Conservation (phyloP, 2,329 filamentous ascomycete genomes). For the Scytalidium lignicola region DNA sequence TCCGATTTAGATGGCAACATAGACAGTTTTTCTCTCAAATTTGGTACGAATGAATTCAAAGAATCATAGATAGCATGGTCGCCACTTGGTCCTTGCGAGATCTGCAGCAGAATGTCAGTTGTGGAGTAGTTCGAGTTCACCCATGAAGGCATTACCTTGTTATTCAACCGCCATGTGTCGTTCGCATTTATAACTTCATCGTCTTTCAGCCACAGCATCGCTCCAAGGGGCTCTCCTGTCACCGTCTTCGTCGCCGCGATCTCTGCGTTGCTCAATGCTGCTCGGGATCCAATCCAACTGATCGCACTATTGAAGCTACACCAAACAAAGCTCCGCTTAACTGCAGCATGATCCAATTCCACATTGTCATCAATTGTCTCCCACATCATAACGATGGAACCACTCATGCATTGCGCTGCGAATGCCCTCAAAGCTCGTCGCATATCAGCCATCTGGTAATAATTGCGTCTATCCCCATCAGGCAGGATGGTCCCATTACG, state of each 20-base stretch:
- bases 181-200: conserved; percentile 23
- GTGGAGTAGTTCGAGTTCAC: too few species aligned
- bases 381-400: conserved; percentile 23
- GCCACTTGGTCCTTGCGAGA: too few species aligned
- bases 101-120: too few species aligned
- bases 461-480: conserved; percentile 37
- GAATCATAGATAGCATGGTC: too few species aligned
- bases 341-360: conserved; percentile 21
- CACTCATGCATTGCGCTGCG: conserved; percentile 21
- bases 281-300: conserved; percentile 21
- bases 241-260: conserved; percentile 4
- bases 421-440: conserved; percentile 20
- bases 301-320: conserved; percentile 23
- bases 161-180: conserved; percentile 21
- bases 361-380: conserved; percentile 27
- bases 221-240: conserved; percentile 19
- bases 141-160: conserved; percentile 10
- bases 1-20: too few species aligned
- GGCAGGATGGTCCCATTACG: conserved; percentile 38
- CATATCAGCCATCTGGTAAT: conserved; percentile 33
- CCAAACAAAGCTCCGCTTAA: conserved; percentile 23
- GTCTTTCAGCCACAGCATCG: conserved; percentile 26
- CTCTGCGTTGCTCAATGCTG: conserved; percentile 14
- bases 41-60: too few species aligned
- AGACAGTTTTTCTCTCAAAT: too few species aligned